phyloP scores from a whole-genome alignment of 1,284 basidiomycete species.

The Serendipita sp. region DNA sequence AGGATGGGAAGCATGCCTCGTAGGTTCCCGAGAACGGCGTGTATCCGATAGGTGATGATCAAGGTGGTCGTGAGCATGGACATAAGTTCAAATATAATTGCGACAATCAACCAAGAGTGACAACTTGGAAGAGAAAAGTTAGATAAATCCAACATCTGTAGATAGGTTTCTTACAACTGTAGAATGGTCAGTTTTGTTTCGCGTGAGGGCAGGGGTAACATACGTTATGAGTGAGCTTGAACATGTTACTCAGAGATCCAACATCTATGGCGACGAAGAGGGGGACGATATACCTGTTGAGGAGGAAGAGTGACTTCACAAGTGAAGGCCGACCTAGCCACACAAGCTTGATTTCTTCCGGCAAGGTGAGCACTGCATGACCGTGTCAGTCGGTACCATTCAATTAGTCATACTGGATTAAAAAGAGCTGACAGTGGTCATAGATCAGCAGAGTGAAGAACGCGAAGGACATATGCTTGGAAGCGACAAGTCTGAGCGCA shows the following conservation, averaged over 20 bases:
- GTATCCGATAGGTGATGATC: conserved; percentile 10
- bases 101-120: conserved; percentile 9
- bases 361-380: conserved; percentile 7
- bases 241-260: background rate
- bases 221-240: background rate
- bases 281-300: conserved; percentile 6
- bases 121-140: conserved; percentile 5
- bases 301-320: conserved; percentile 9
- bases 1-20: conserved; percentile 8
- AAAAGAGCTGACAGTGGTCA: background rate
- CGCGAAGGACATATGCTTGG: background rate
- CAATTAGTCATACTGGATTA: background rate
- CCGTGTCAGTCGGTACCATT: background rate
- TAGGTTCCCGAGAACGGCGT: conserved; percentile 11
- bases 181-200: background rate
- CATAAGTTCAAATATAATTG: conserved; percentile 9
- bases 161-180: background rate
- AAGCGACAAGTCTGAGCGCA: background rate
- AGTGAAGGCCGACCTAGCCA: conserved; percentile 9
- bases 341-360: conserved; percentile 6
- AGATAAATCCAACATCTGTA: background rate
- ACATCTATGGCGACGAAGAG: conserved; percentile 1
- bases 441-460: background rate
- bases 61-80: conserved; percentile 10
- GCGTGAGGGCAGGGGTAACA: background rate